Percentiles rank a stretch among this genome's conserved stretches.
Evolutionary conservation across 1,284 basidiomycete genomes (phyloP).

Genomic region (Xerocomus amazonicus): DNA sequence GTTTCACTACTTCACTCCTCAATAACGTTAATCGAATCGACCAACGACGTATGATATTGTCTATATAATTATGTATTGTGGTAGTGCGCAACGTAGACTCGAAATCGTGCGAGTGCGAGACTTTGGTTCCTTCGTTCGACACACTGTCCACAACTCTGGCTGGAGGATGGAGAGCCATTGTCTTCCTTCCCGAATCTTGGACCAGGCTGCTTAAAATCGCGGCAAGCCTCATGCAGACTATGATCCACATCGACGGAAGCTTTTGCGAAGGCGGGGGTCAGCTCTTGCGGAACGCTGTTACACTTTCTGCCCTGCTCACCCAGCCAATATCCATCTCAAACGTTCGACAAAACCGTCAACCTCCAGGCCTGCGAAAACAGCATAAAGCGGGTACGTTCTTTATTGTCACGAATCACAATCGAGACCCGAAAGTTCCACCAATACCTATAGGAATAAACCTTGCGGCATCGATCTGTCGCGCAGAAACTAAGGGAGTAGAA

Average conservation of each 20-base stretch:
- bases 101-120: neutral
- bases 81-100: neutral
- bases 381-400: constrained; percentile 56
- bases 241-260: constrained; percentile 40
- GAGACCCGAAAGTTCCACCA: neutral
- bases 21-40: too few species aligned
- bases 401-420: neutral
- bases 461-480: constrained; percentile 54
- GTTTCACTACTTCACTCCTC: neutral
- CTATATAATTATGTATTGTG: constrained; percentile 2
- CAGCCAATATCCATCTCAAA: constrained; percentile 57
- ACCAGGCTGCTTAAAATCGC: constrained; percentile 10
- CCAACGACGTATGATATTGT: constrained; percentile 4
- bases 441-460: constrained; percentile 52
- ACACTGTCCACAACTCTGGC: too few species aligned
- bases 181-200: too few species aligned
- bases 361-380: constrained; percentile 64
- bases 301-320: constrained; percentile 55
- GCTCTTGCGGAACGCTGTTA: constrained; percentile 61
- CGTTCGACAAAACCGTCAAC: constrained; percentile 51
- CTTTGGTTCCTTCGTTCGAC: too few species aligned
- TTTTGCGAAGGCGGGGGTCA: constrained; percentile 65
- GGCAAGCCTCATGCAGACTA: constrained; percentile 5
- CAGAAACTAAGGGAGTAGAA: constrained; percentile 46
- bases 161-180: too few species aligned